Evolutionary conservation across 1,284 basidiomycete genomes (phyloP).

Genomic region (Tilletia caries): DNA sequence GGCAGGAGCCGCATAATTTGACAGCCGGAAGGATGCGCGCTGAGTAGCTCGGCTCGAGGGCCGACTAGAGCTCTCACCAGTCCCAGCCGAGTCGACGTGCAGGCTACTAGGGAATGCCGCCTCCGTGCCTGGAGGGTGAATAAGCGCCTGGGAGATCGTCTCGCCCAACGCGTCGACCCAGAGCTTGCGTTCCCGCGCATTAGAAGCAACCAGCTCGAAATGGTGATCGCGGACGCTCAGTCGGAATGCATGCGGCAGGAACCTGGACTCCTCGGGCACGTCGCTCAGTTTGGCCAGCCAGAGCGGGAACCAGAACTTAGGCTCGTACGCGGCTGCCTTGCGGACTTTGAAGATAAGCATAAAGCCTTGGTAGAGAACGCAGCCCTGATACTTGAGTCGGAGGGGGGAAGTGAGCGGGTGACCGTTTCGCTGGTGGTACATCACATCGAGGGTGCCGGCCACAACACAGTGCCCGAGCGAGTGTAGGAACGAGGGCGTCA

Average conservation of each 20-base stretch:
- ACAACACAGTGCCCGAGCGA: conserved; percentile 45
- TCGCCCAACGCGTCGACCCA: conserved; percentile 44
- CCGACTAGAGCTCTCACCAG: conserved; percentile 19
- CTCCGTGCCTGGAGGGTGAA: conserved; percentile 29
- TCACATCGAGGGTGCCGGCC: conserved; percentile 47
- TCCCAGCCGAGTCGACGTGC: conserved; percentile 23
- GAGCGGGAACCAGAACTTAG: conserved; percentile 50
- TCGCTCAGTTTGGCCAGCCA: conserved; percentile 37
- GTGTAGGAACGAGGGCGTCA: conserved; percentile 31
- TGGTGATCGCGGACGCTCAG: conserved; percentile 44
- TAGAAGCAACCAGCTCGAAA: conserved; percentile 49
- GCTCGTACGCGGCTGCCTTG: conserved; percentile 42
- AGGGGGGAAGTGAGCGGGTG: conserved; percentile 44
- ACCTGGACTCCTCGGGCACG: conserved; percentile 27
- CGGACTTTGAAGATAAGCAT: conserved; percentile 48
- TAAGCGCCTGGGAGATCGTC: conserved; percentile 29
- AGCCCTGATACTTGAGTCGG: conserved; percentile 49
- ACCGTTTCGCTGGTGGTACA: conserved; percentile 42
- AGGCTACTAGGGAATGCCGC: conserved; percentile 42
- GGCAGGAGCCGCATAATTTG: conserved; percentile 8
- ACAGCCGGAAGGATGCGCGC: conserved; percentile 22
- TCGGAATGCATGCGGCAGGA: conserved; percentile 45
- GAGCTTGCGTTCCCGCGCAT: conserved; percentile 38
- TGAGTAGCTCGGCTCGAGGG: conserved; percentile 29
- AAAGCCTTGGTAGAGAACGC: conserved; percentile 45